Percentiles rank a stretch among this genome's conserved stretches.
Conservation (phyloP, 169 alveolate species). For the Plasmodium cynomolgi region DNA sequence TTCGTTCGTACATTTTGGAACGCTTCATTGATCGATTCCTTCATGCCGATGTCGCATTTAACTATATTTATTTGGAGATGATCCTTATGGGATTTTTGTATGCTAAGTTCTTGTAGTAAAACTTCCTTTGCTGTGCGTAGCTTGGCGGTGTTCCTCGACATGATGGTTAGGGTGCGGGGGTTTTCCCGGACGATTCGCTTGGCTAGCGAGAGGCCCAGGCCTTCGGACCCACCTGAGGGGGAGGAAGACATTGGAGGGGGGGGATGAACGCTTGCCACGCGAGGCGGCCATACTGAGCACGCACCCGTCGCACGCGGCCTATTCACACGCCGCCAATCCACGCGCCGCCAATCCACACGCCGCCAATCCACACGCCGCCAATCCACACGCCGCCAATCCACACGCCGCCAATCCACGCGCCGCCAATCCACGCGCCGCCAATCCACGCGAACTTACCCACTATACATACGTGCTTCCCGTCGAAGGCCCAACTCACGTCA, state of each 20-base stretch:
- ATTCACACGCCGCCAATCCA: no score
- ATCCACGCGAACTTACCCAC: conserved; percentile 12
- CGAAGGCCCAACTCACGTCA: background rate
- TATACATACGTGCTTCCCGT: conserved; percentile 58
- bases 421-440: no score
- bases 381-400: no score
- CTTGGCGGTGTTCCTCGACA: conserved; percentile 41
- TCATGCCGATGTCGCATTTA: conserved; percentile 26
- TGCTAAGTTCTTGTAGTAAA: conserved; percentile 11
- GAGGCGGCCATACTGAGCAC: background rate
- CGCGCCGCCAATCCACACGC: no score
- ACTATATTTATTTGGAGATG: conserved; percentile 27
- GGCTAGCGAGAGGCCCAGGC: conserved; percentile 49
- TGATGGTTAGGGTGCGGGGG: conserved; percentile 25
- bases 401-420: no score
- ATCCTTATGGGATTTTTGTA: background rate
- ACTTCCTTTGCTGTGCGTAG: conserved; percentile 22
- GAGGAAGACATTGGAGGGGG: background rate
- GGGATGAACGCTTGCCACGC: background rate
- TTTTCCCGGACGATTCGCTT: conserved; percentile 34
- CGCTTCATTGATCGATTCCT: conserved; percentile 55
- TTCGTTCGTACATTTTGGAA: conserved; percentile 20
- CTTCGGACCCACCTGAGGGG: conserved; percentile 67
- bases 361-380: no score
- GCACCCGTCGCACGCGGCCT: background rate